Evolutionary conservation across 2,329 filamentous ascomycete genomes (phyloP).

Genomic region (Exophiala mesophila): DNA sequence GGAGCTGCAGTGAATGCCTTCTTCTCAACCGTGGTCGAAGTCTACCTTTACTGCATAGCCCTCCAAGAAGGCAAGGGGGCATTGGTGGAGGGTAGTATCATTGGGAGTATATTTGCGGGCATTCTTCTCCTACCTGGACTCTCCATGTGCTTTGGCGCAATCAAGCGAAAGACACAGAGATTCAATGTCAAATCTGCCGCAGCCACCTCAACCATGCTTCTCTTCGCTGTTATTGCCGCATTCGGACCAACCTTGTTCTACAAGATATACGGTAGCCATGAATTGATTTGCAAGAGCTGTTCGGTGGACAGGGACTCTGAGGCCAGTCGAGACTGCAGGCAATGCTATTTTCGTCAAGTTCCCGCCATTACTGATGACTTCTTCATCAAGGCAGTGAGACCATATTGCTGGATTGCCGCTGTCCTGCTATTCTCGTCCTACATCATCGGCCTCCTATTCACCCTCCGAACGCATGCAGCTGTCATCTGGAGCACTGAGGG

Average conservation of each 20-base stretch:
- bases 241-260: slow-evolving; percentile 97
- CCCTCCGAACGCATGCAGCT: slow-evolving; percentile 87
- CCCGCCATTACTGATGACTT: slow-evolving; percentile 82
- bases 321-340: slow-evolving; percentile 65
- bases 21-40: slow-evolving; percentile 95
- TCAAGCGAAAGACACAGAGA: slow-evolving; percentile 95
- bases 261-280: slow-evolving; percentile 96
- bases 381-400: slow-evolving; percentile 82
- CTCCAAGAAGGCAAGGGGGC: slow-evolving; percentile 86
- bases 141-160: slow-evolving; percentile 97
- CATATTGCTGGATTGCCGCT: slow-evolving; percentile 88
- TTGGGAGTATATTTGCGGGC: slow-evolving; percentile 96
- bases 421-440: slow-evolving; percentile 86
- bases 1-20: slow-evolving; percentile 97
- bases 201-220: slow-evolving; percentile 94
- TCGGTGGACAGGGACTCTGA: slow-evolving; percentile 51
- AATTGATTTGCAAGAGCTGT: slow-evolving; percentile 74
- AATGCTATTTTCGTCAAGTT: slow-evolving; percentile 88
- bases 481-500: slow-evolving; percentile 90
- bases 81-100: slow-evolving; percentile 92
- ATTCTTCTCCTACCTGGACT: slow-evolving; percentile 89
- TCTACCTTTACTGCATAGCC: slow-evolving; percentile 94
- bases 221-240: slow-evolving; percentile 91
- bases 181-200: slow-evolving; percentile 96
- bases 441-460: slow-evolving; percentile 90